phyloP scores from a whole-genome alignment of 2,329 filamentous ascomycete genomes.

The Nannizzia gypsea region DNA sequence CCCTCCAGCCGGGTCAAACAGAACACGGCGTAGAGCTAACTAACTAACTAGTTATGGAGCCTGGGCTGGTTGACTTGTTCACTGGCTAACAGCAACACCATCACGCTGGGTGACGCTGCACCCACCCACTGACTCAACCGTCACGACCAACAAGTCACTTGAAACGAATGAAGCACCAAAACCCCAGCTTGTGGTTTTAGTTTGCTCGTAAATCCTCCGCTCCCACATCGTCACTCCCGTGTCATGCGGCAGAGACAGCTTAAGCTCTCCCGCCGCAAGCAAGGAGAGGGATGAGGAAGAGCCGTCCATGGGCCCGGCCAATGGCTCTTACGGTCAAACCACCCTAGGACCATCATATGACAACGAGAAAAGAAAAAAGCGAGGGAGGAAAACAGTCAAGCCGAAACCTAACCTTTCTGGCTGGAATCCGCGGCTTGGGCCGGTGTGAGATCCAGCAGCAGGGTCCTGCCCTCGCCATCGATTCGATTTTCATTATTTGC shows the following conservation, averaged over 20 bases:
- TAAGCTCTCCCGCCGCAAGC: background rate
- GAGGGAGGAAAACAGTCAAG: background rate
- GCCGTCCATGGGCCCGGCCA: background rate
- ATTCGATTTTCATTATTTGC: constrained; percentile 3
- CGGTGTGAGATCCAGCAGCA: background rate
- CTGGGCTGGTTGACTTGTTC: too few species aligned
- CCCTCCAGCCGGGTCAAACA: background rate
- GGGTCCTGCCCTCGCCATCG: background rate
- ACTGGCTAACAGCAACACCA: too few species aligned
- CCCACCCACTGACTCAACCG: too few species aligned
- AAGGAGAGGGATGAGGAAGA: background rate
- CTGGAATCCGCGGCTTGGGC: background rate
- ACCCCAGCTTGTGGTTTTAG: background rate
- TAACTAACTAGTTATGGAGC: background rate
- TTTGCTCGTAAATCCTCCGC: background rate
- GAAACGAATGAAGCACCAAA: background rate
- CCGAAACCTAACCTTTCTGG: background rate
- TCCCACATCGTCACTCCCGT: background rate
- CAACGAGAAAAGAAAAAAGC: background rate
- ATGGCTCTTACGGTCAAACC: background rate
- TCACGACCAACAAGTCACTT: background rate
- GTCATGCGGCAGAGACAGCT: constrained; percentile 1
- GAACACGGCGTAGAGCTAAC: background rate
- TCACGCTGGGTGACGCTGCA: too few species aligned
- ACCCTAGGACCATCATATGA: background rate